Percentiles rank a stretch among this genome's conserved stretches.
Evolutionary conservation across 2,329 filamentous ascomycete genomes (phyloP).

Genomic region (Chaetoscypha palmicola): DNA sequence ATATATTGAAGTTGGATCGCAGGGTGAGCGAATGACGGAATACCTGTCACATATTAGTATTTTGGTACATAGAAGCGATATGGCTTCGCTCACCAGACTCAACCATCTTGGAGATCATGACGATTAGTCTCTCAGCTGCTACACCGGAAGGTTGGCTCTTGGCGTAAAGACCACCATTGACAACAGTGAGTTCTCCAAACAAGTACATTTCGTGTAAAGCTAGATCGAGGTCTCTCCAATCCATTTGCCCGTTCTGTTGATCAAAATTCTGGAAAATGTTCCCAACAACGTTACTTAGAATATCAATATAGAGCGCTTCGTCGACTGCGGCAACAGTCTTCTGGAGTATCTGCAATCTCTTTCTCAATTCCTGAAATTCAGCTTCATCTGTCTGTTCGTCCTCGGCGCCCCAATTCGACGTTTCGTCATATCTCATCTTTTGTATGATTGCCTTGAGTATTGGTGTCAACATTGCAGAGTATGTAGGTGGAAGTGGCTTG

Average conservation of each 20-base stretch:
- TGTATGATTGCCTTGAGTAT: conserved; percentile 86
- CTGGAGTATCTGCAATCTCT: conserved; percentile 81
- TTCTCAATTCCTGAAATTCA: conserved; percentile 91
- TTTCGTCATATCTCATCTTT: conserved; percentile 98
- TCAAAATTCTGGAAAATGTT: conserved; percentile 78
- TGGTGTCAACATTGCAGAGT: conserved; percentile 75
- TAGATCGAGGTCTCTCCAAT: conserved; percentile 93
- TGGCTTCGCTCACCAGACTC: conserved; percentile 61
- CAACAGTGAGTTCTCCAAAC: conserved; percentile 90
- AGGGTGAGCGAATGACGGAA: conserved; percentile 80
- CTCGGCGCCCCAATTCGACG: conserved; percentile 85
- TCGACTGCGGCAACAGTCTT: conserved; percentile 89
- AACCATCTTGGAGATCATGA: conserved; percentile 95
- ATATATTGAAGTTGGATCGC: conserved; percentile 94
- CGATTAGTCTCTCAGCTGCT: conserved; percentile 73
- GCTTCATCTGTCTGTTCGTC: conserved; percentile 95
- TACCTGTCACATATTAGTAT: conserved; percentile 47
- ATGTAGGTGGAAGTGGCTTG: conserved; percentile 63
- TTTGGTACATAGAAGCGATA: conserved; percentile 7
- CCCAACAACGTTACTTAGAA: conserved; percentile 79
- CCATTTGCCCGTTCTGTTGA: conserved; percentile 65
- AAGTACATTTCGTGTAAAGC: conserved; percentile 92
- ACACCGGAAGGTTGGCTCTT: conserved; percentile 76
- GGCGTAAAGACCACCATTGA: conserved; percentile 74
- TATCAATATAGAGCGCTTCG: conserved; percentile 80